Evolutionary conservation across 1,284 basidiomycete species (phyloP), one percentile per base, ranked within the genome.

Genomic region (Ganoderma meredithae): DNA sequence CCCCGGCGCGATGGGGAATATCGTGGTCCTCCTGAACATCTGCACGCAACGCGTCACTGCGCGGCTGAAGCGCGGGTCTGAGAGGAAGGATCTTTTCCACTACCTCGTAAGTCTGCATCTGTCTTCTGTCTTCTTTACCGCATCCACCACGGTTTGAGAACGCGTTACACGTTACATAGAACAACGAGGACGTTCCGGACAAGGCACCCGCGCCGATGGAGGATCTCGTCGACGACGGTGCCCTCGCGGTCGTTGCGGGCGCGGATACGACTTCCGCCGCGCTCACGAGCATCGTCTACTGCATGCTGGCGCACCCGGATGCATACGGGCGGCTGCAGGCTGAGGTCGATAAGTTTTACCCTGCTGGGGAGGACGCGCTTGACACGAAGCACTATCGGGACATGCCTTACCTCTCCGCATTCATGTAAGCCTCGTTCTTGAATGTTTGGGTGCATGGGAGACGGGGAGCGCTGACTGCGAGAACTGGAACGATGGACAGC

Each of bases 361-460:
- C 76, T 0, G 60, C 62, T 5, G 76, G 73, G 15, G 72, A 76
- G 49, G 63, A 76, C 52, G 66, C 76, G 2, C 52, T 75, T 17
- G 73, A 77, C 41, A 62, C 71, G 3, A 52, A 63, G 36, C 67
- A 72, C 27, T 72, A 77, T 52, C 67, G 61, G 1, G 67, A 76
- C 0, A 76, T 81, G 75, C 63, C 70, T 2, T 81, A 74, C 65
- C 70, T 81, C 8, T 76, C 75, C 44, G 79, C 78, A 43, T 8
- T 49, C 22, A 49, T 49, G 47, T 49, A 13, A 25, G 47, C 10
- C 4, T 10, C 22, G n/a, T 22, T 49, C 9, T 49, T 25, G 47
- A 12, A 10, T 10, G 1, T 36, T 36, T 36, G 36, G 7, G 36
- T 6, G 36, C 36, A 13, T 1, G 10, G 10, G 10, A 13, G 10